phyloP scores from a whole-genome alignment of 805 yeast species.

The Kluyveromyces lactis region DNA sequence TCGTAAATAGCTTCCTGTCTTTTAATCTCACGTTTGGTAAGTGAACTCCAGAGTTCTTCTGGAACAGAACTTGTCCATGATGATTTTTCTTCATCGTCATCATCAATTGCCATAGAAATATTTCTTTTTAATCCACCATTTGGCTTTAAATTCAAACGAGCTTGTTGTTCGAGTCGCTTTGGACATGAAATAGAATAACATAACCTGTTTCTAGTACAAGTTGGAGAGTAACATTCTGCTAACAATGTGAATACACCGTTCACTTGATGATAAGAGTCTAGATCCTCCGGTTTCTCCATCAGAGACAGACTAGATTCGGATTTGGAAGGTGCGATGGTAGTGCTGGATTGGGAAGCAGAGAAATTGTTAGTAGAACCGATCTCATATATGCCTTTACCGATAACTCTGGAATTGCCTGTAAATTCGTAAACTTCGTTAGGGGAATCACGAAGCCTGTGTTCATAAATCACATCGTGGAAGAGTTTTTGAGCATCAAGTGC shows the following conservation, averaged over 20 bases:
- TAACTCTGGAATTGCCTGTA: slow-evolving; percentile 34
- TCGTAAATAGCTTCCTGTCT: slow-evolving; percentile 95
- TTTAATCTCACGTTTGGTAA: slow-evolving; percentile 79
- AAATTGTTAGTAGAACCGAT: slow-evolving; percentile 13
- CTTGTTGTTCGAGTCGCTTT: slow-evolving; percentile 89
- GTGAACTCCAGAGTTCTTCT: slow-evolving; percentile 60
- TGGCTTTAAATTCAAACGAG: slow-evolving; percentile 79
- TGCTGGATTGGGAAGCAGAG: slow-evolving; percentile 12
- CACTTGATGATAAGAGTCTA: slow-evolving; percentile 33
- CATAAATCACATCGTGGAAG: slow-evolving; percentile 93
- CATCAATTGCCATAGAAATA: slow-evolving; percentile 28
- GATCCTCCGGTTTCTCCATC: slow-evolving; percentile 12
- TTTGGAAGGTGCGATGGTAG: slow-evolving; percentile 6
- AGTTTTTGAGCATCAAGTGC: slow-evolving; percentile 90
- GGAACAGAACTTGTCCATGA: slow-evolving; percentile 94
- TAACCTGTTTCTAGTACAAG: slow-evolving; percentile 79
- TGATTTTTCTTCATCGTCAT: slow-evolving; percentile 60
- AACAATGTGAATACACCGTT: slow-evolving; percentile 90
- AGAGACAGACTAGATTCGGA: slow-evolving; percentile 10
- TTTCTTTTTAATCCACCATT: slow-evolving; percentile 78
- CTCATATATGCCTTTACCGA: slow-evolving; percentile 15
- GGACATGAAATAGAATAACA: slow-evolving; percentile 98
- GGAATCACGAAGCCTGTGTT: slow-evolving; percentile 86
- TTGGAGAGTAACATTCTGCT: slow-evolving; percentile 94
- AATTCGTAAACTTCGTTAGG: slow-evolving; percentile 82